Evolutionary conservation across 768 basidiomycete species (phyloP).

Genomic region (Lentinus tigrinus): DNA sequence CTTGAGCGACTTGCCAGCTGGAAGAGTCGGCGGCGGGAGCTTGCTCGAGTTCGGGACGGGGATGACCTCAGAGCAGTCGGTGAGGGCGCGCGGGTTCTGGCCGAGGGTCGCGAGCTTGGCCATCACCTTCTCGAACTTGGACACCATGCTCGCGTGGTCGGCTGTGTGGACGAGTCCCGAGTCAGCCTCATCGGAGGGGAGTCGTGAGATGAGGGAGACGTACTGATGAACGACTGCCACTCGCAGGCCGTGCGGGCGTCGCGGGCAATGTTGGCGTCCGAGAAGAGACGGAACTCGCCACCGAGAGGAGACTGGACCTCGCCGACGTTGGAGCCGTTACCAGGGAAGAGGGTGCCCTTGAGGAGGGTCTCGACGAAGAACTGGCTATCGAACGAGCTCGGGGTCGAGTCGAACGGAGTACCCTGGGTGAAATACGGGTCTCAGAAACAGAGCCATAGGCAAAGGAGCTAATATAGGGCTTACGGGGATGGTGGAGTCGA

Average conservation of each 20-base stretch:
- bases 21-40: conserved; percentile 18
- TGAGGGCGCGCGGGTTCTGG: conserved; percentile 12
- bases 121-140: conserved; percentile 17
- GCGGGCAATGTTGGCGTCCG: conserved; percentile 23
- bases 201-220: not conserved
- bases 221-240: conserved; percentile 30
- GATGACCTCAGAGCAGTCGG: conserved; percentile 19
- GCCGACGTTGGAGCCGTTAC: conserved; percentile 23
- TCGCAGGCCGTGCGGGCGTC: conserved; percentile 33
- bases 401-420: conserved; percentile 30
- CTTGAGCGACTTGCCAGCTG: conserved; percentile 20
- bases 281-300: conserved; percentile 37
- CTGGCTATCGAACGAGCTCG: conserved; percentile 27
- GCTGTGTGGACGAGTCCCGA: not conserved
- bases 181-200: not conserved
- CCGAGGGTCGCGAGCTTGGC: conserved; percentile 16
- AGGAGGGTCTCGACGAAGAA: conserved; percentile 28
- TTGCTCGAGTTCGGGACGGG: conserved; percentile 3
- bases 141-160: conserved; percentile 12
- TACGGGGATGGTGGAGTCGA: conserved; percentile 20
- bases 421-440: conserved; percentile 15
- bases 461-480: not conserved
- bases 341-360: conserved; percentile 20
- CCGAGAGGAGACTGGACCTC: conserved; percentile 30
- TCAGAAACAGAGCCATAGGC: not conserved